Conservation (phyloP, 208 protist genomes). For the Wallacemonas sp. region DNA sequence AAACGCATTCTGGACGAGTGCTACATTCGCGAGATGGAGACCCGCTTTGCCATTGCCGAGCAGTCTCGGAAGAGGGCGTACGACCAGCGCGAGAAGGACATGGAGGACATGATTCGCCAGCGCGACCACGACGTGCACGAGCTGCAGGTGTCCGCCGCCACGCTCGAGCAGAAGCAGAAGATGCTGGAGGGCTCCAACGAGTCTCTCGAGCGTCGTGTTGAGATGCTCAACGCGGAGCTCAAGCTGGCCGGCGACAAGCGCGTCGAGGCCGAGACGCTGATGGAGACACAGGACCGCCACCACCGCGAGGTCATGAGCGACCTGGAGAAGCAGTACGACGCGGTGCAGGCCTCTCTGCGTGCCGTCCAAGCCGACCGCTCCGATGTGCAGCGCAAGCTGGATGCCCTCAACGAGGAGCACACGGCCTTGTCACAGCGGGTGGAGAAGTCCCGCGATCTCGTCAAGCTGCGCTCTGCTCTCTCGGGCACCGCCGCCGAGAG, state of each 20-base stretch:
- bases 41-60: constrained; percentile 52
- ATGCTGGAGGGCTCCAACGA: constrained; percentile 65
- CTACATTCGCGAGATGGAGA: constrained; percentile 46
- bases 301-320: constrained; percentile 37
- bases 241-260: constrained; percentile 47
- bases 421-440: background rate
- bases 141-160: constrained; percentile 48
- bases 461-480: constrained; percentile 25
- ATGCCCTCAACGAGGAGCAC: constrained; percentile 16
- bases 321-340: constrained; percentile 30
- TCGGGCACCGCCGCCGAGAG: constrained; percentile 6
- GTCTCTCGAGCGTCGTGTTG: constrained; percentile 55
- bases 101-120: constrained; percentile 36
- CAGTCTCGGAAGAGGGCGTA: constrained; percentile 41
- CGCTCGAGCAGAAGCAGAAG: constrained; percentile 49
- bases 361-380: constrained; percentile 7
- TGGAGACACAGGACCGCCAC: constrained; percentile 33
- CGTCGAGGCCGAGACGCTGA: constrained; percentile 24
- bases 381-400: constrained; percentile 19
- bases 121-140: constrained; percentile 47
- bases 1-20: constrained; percentile 43
- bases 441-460: constrained; percentile 18
- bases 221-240: constrained; percentile 72
- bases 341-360: constrained; percentile 19
- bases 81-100: constrained; percentile 53